Evolutionary conservation across 495 filamentous ascomycete genomes (phyloP).

Genomic region (Daldinia caldariorum): DNA sequence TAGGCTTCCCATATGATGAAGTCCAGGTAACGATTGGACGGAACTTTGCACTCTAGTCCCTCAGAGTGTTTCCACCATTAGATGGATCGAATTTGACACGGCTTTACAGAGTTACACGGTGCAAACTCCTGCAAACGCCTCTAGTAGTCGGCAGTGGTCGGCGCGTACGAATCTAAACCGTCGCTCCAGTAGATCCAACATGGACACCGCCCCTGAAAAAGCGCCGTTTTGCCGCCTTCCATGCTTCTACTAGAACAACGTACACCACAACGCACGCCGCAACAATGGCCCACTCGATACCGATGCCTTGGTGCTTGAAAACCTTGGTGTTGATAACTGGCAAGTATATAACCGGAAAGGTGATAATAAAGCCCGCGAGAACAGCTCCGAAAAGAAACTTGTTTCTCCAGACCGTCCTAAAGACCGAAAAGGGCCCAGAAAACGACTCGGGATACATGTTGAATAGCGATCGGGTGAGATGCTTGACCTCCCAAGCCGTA

Average conservation of each 20-base stretch:
- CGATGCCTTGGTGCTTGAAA: constrained; percentile 66
- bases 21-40: not conserved
- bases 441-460: constrained; percentile 60
- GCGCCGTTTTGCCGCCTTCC: constrained; percentile 62
- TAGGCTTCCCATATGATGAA: not conserved
- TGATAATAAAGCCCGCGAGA: constrained; percentile 64
- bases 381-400: constrained; percentile 67
- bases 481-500: constrained; percentile 68
- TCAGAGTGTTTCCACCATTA: not conserved
- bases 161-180: constrained; percentile 8
- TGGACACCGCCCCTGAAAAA: constrained; percentile 15
- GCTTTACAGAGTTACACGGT: not conserved
- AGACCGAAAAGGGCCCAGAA: constrained; percentile 53
- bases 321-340: constrained; percentile 63
- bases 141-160: not conserved
- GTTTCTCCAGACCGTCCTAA: constrained; percentile 64
- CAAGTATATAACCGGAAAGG: constrained; percentile 67
- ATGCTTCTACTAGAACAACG: constrained; percentile 60
- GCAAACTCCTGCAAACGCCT: not conserved
- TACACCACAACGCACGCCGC: constrained; percentile 58
- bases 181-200: not conserved
- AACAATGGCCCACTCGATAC: constrained; percentile 69
- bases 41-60: not conserved
- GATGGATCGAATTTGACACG: not conserved
- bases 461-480: constrained; percentile 64